phyloP scores from a whole-genome alignment of 2,329 filamentous ascomycete species.

The Claviceps purpurea region DNA sequence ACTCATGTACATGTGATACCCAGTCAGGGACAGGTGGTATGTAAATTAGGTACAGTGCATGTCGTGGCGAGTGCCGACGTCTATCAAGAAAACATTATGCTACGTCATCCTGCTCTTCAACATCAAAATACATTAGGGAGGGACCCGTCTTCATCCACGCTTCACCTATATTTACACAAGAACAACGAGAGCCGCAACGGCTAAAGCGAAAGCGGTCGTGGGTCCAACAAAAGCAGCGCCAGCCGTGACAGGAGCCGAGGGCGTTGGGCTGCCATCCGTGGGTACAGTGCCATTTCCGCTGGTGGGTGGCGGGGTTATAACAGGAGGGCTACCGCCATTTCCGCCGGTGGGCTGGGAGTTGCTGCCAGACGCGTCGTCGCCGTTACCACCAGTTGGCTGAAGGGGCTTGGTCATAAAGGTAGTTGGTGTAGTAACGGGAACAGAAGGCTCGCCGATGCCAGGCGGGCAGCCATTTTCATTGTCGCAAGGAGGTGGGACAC shows the following conservation, averaged over 20 bases:
- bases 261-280: too few relatives aligned
- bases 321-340: background rate
- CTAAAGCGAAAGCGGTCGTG: slow-evolving; percentile 1
- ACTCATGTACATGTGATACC: too few relatives aligned
- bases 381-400: background rate
- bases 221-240: slow-evolving; percentile 2
- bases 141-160: background rate
- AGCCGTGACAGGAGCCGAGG: background rate
- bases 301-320: background rate
- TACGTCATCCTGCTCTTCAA: background rate
- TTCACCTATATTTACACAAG: background rate
- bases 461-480: background rate
- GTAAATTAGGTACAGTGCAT: background rate
- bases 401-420: slow-evolving; percentile 1
- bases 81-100: background rate
- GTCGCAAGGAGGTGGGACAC: too few relatives aligned
- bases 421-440: background rate
- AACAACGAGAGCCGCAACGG: slow-evolving; percentile 1
- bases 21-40: too few relatives aligned
- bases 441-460: background rate
- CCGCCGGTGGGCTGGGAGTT: background rate
- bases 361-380: background rate
- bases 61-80: background rate
- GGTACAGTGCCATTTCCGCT: background rate
- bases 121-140: background rate